phyloP scores from a whole-genome alignment of 139 green algal genomes.

The Diplosphaera chodatii region DNA sequence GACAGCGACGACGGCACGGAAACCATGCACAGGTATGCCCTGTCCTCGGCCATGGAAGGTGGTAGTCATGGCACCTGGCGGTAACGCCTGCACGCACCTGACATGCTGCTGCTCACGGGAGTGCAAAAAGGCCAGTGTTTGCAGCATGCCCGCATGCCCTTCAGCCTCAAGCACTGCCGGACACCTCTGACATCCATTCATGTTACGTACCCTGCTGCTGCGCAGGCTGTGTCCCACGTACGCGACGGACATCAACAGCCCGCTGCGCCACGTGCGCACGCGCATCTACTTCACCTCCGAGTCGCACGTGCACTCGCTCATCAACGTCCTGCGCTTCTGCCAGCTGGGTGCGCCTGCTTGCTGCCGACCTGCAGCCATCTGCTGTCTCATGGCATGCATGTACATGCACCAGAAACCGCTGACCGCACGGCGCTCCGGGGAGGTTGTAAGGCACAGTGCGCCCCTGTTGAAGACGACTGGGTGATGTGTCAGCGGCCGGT shows the following conservation, averaged over 20 bases:
- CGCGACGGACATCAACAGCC: conserved; percentile 87
- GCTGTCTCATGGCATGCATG: not conserved
- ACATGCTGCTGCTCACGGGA: too few relatives aligned
- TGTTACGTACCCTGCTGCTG: conserved; percentile 35
- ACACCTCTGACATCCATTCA: too few relatives aligned
- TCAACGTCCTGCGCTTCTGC: conserved; percentile 90
- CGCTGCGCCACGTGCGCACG: conserved; percentile 91
- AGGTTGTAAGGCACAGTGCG: too few relatives aligned
- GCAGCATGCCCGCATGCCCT: too few relatives aligned
- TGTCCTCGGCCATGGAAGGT: too few relatives aligned
- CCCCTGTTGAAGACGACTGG: not conserved
- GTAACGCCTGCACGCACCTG: too few relatives aligned
- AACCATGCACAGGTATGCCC: not conserved
- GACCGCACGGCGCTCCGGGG: too few relatives aligned
- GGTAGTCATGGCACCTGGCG: too few relatives aligned
- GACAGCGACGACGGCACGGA: conserved; percentile 8
- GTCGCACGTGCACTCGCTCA: conserved; percentile 89
- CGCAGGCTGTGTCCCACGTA: conserved; percentile 76
- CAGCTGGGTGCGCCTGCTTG: conserved; percentile 28
- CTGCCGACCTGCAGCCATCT: not conserved
- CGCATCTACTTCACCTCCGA: conserved; percentile 98
- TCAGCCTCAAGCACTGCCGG: too few relatives aligned
- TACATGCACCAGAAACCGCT: not conserved
- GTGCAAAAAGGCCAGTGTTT: too few relatives aligned
- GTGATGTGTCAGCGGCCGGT: not conserved